These are phyloP conservation scores for Gypsophila paniculata DNA, from an alignment of 179 eudicot species.

Conservation along the genomic window DNA sequence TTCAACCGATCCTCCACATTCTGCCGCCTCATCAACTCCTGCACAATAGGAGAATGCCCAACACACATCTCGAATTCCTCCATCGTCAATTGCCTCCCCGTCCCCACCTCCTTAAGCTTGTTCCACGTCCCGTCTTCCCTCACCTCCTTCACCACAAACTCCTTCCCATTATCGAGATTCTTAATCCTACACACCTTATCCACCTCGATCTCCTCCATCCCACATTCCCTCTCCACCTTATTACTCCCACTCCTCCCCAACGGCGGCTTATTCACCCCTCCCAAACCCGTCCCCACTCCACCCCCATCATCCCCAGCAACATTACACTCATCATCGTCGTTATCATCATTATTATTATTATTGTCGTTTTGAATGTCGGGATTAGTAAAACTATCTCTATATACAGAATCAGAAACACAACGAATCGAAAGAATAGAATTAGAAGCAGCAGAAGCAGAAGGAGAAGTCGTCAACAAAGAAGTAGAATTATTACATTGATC, in stretches of 20 bases:
- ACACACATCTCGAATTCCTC: constrained; percentile 84
- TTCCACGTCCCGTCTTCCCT: constrained; percentile 77
- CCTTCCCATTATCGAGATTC: constrained; percentile 80
- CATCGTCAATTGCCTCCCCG: constrained; percentile 82
- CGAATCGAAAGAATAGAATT: constrained; percentile 33
- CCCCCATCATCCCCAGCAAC: constrained; percentile 11
- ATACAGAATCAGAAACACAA: constrained; percentile 42
- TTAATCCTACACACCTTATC: constrained; percentile 58
- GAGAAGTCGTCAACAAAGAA: constrained; percentile 10
- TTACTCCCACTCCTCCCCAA: constrained; percentile 20
- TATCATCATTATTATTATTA: background rate
- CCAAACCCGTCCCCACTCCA: constrained; percentile 21
- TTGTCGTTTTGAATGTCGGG: constrained; percentile 10
- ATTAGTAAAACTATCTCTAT: constrained; percentile 30
- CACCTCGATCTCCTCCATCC: constrained; percentile 23
- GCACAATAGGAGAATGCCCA: constrained; percentile 90
- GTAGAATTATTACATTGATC: constrained; percentile 24
- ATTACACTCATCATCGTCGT: constrained; percentile 10
- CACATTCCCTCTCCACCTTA: constrained; percentile 15
- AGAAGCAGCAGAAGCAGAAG: constrained; percentile 16
- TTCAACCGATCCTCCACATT: constrained; percentile 50
- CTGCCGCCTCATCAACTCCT: constrained; percentile 88
- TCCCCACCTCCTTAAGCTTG: constrained; percentile 76
- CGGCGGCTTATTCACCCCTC: constrained; percentile 11
- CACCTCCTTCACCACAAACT: constrained; percentile 86